Conservation (phyloP, 1,139 yeast species). For the Eremothecium sinecaudum region DNA sequence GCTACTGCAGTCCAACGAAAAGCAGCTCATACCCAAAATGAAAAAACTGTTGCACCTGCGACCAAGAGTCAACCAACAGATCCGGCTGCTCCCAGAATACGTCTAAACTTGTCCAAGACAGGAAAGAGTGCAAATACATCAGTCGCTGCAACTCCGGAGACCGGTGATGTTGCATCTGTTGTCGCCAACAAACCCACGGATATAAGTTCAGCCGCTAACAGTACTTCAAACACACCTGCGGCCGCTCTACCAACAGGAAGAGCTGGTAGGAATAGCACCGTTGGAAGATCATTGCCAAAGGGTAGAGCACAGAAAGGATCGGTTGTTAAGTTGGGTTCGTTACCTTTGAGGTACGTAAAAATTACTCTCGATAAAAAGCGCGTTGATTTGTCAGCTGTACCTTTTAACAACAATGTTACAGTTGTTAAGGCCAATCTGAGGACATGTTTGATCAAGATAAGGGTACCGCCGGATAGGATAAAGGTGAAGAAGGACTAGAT, state of each 20-base stretch:
- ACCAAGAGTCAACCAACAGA: constrained; percentile 7
- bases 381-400: constrained; percentile 25
- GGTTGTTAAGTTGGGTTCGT: constrained; percentile 23
- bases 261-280: constrained; percentile 10
- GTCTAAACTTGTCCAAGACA: constrained; percentile 8
- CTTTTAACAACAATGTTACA: constrained; percentile 23
- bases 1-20: constrained; percentile 4
- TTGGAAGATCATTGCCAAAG: constrained; percentile 6
- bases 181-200: constrained; percentile 8
- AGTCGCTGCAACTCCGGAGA: not conserved
- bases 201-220: constrained; percentile 4
- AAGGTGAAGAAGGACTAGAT: not conserved
- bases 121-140: constrained; percentile 1
- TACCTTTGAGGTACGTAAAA: constrained; percentile 28
- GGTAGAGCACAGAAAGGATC: constrained; percentile 12
- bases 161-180: constrained; percentile 3
- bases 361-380: constrained; percentile 17
- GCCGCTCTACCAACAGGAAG: constrained; percentile 2
- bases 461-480: constrained; percentile 9
- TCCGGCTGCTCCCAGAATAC: constrained; percentile 8
- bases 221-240: constrained; percentile 1
- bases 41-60: not conserved
- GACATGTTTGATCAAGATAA: constrained; percentile 24
- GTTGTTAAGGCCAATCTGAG: constrained; percentile 23
- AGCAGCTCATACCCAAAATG: constrained; percentile 8